Percentiles rank a stretch among this genome's conserved stretches.
These are phyloP conservation scores for Sphaerobolus stellatus DNA, from an alignment of 1,284 basidiomycete species.

Conservation along the genomic window DNA sequence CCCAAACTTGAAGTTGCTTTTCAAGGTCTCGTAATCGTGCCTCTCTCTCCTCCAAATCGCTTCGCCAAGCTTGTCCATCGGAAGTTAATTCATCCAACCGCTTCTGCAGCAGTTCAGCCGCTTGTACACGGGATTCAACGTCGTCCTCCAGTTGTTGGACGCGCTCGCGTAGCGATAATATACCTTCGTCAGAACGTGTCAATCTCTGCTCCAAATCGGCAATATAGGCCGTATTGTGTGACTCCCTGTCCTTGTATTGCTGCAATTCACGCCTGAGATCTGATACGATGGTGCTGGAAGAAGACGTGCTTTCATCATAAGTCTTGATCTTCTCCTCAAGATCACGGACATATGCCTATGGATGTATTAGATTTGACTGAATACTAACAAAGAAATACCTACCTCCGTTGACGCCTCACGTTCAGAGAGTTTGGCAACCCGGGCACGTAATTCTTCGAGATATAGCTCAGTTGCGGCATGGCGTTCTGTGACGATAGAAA, in stretches of 20 bases:
- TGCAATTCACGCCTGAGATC: slow-evolving; percentile 84
- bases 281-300: slow-evolving; percentile 72
- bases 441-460: slow-evolving; percentile 78
- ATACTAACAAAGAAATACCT: slow-evolving; percentile 24
- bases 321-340: slow-evolving; percentile 87
- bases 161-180: slow-evolving; percentile 63
- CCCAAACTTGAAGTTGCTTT: slow-evolving; percentile 71
- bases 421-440: slow-evolving; percentile 82
- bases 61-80: slow-evolving; percentile 72
- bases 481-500: slow-evolving; percentile 63
- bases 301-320: slow-evolving; percentile 75
- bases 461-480: slow-evolving; percentile 82
- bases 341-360: slow-evolving; percentile 85
- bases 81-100: slow-evolving; percentile 70
- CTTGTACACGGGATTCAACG: slow-evolving; percentile 64
- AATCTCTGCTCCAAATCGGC: slow-evolving; percentile 86
- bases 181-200: slow-evolving; percentile 74
- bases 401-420: slow-evolving; percentile 91
- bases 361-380: slow-evolving; percentile 13
- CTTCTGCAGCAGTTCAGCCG: slow-evolving; percentile 67
- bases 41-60: slow-evolving; percentile 82
- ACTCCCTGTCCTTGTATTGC: slow-evolving; percentile 75
- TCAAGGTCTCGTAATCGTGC: slow-evolving; percentile 73
- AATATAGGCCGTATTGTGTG: slow-evolving; percentile 77
- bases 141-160: slow-evolving; percentile 81